phyloP scores from a whole-genome alignment of 192 early-diverging fungal species.

The Linnemannia exigua region DNA sequence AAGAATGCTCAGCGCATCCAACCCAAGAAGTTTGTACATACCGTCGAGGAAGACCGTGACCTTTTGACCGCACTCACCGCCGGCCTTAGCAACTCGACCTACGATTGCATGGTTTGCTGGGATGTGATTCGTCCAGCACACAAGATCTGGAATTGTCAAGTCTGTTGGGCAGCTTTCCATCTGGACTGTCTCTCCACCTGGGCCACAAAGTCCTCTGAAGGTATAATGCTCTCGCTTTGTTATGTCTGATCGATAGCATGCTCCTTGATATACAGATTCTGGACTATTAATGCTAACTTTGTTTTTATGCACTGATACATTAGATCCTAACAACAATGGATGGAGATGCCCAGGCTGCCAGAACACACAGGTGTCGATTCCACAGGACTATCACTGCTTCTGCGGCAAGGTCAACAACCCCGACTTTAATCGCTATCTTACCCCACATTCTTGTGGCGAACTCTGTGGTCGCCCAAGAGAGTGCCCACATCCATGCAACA shows the following conservation, averaged over 20 bases:
- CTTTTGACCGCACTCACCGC: slow-evolving; percentile 74
- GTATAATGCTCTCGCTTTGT: slow-evolving; percentile 33
- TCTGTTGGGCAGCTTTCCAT: slow-evolving; percentile 94
- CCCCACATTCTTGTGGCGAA: slow-evolving; percentile 90
- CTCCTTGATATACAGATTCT: neutral
- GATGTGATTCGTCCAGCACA: slow-evolving; percentile 82
- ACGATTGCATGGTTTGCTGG: slow-evolving; percentile 99
- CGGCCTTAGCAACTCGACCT: slow-evolving; percentile 75
- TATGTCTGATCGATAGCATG: neutral
- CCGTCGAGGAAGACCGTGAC: slow-evolving; percentile 60
- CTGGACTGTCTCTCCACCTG: slow-evolving; percentile 87
- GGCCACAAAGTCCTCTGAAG: slow-evolving; percentile 75
- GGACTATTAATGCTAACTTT: no score
- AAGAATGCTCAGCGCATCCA: slow-evolving; percentile 10
- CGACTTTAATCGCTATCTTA: slow-evolving; percentile 68
- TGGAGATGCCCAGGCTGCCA: slow-evolving; percentile 98
- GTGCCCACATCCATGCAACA: slow-evolving; percentile 85
- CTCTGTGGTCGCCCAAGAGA: slow-evolving; percentile 74
- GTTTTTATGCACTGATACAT: slow-evolving; percentile 12
- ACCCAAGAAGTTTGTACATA: slow-evolving; percentile 49
- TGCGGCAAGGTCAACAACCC: slow-evolving; percentile 86
- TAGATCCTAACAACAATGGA: slow-evolving; percentile 51
- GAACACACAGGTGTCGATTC: slow-evolving; percentile 72
- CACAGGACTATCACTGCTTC: slow-evolving; percentile 87
- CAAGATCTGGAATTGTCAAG: slow-evolving; percentile 87